Evolutionary conservation across 179 eudicot species (phyloP), one percentile per base, ranked within the genome.

Genomic region (Camellia oleifera): DNA sequence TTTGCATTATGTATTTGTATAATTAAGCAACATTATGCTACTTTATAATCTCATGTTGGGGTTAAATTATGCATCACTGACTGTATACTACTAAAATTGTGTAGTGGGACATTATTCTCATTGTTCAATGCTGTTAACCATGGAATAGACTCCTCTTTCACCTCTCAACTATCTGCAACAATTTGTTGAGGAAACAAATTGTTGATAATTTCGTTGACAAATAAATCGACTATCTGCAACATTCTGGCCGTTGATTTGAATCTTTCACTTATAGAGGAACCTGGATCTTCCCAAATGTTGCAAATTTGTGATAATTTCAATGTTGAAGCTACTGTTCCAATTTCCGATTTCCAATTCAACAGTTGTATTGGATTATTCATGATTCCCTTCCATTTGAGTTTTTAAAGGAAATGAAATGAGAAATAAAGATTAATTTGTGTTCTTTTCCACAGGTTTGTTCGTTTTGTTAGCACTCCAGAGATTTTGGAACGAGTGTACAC

Each of bases 391-490:
- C 45, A 54, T 67, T 77, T 78, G 23, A 68, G 63, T 12, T 13
- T 54, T 56, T 67, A 45, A 54, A n/a, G 42, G 74, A 53, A 52
- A 32, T 52, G 46, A 44, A 18, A 66, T 66, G 23, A 23, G n/a
- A 54, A 45, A 2, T 42, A 14, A 9, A 26, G 14, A 4, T 45
- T 44, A n/a, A 58, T 40, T 8, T 58, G 7, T 74, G 14, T 42
- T 77, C 5, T 32, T 53, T 72, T 63, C 23, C 2, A 79, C 76
- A 96, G 99, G 91, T 97, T 94, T 89, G 98, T 97, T 86, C 97
- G 98, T 65, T 97, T 94, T 88, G 99, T 97, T 87, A 97, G 97
- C 84, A 94, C 93, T 70, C 99, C 97, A 1, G 99, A 94, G 89
- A 90, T 97, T 79, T 90, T 94, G 81, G 99, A 94, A 88, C 89